Conservation (phyloP, 139 green algal species). For the Chlamydomonas asymmetrica region DNA sequence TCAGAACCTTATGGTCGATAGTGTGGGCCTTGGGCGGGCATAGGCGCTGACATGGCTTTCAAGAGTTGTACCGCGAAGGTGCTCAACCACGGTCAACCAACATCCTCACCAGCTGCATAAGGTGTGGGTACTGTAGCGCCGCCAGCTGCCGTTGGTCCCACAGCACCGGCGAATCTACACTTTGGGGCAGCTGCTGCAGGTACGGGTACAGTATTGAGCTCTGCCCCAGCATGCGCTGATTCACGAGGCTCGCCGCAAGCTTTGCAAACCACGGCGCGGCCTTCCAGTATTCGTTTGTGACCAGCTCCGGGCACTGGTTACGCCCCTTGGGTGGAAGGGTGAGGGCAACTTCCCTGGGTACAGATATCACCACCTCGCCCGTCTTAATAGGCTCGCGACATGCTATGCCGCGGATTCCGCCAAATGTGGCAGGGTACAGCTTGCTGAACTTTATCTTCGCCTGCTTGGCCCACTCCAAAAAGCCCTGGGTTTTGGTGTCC, state of each 20-base stretch:
- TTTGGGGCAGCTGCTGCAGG: constrained; percentile 64
- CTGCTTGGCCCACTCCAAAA: constrained; percentile 36
- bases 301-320: constrained; percentile 49
- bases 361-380: constrained; percentile 63
- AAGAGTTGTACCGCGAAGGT: neutral
- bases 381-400: constrained; percentile 45
- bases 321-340: constrained; percentile 64
- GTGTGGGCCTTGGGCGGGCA: too few relatives aligned
- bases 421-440: constrained; percentile 38
- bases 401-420: constrained; percentile 54
- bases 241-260: constrained; percentile 73
- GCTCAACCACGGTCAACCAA: neutral
- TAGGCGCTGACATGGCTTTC: neutral
- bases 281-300: constrained; percentile 54
- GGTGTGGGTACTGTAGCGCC: constrained; percentile 63
- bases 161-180: constrained; percentile 62
- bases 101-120: constrained; percentile 55
- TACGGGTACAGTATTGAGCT: constrained; percentile 55
- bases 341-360: constrained; percentile 59
- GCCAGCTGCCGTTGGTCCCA: constrained; percentile 66
- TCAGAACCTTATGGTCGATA: too few relatives aligned
- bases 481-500: constrained; percentile 22
- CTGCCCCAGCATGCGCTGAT: constrained; percentile 49
- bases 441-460: constrained; percentile 31
- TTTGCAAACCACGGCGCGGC: constrained; percentile 67